phyloP scores from a whole-genome alignment of 1,139 yeast genomes.

The Saccharomyces hybrid region DNA sequence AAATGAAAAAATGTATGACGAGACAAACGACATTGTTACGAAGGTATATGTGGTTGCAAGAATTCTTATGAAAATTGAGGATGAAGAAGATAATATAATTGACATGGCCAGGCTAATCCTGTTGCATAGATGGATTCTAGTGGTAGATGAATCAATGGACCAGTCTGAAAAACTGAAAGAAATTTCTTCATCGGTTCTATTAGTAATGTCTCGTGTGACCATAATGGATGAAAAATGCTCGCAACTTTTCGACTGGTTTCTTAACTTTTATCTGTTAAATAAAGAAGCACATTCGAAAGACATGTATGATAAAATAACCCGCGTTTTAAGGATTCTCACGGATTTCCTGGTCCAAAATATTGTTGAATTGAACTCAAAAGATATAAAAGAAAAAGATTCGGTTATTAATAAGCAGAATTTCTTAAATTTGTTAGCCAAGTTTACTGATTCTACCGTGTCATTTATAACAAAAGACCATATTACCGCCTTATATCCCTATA shows the following conservation, averaged over 20 bases:
- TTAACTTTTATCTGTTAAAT: conserved; percentile 37
- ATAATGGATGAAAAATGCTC: conserved; percentile 33
- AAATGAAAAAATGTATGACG: conserved; percentile 42
- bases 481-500: conserved; percentile 50
- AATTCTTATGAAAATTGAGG: conserved; percentile 50
- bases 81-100: conserved; percentile 57
- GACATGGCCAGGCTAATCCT: conserved; percentile 39
- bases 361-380: conserved; percentile 26
- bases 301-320: conserved; percentile 16
- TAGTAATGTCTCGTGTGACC: conserved; percentile 37
- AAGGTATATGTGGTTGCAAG: conserved; percentile 42
- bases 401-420: conserved; percentile 30
- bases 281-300: conserved; percentile 23
- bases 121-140: conserved; percentile 40
- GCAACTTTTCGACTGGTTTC: conserved; percentile 38
- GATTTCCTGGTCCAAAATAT: conserved; percentile 26
- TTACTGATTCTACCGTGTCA: conserved; percentile 44
- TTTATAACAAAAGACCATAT: conserved; percentile 59
- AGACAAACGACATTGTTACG: conserved; percentile 30
- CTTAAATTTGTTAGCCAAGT: conserved; percentile 44
- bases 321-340: conserved; percentile 21
- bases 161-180: conserved; percentile 15
- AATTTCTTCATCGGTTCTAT: conserved; percentile 17
- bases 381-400: conserved; percentile 15
- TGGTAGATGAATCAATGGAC: conserved; percentile 12